Evolutionary conservation across 306 rosid genomes (phyloP), one percentile per base, ranked within the genome.

Genomic region (Begonia loranthoides): DNA sequence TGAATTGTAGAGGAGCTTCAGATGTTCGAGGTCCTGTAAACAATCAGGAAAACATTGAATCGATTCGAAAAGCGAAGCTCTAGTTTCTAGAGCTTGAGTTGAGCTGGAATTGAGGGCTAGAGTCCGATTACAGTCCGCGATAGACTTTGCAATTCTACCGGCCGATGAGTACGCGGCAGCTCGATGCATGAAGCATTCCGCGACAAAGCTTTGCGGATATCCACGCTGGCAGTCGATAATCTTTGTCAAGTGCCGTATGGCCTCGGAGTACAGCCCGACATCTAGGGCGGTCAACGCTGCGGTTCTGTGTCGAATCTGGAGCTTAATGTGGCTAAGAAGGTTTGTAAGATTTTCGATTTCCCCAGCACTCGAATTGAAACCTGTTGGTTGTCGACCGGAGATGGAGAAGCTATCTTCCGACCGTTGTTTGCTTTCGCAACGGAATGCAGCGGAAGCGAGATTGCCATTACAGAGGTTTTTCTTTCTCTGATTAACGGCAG

Each of bases 271-370:
- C 1, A 87, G 80, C 16, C 95, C 86, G 0, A 94, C 94, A 1
- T 86, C 88, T 0, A 82, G 92, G 46, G 99, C 88, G 0, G 99
- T 94, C 0, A 90, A 66, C 0, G 99, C 99, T 0, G 99, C 92
- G 0, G 94, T 69, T 3, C 85, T 76, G 1, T 94, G 92, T 17
- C 95, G 86, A 50, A 80, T 67, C 44, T 80, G 87, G 57, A 86
- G 84, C 68, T 90, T 90, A 41, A 86, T 78, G 57, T 90, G 92
- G 68, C 70, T 62, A 56, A 90, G 87, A 15, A 86, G 82, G n/a
- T n/a, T n/a, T n/a, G n/a, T n/a, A n/a, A n/a, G n/a, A n/a, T n/a
- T n/a, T n/a, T n/a, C n/a, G n/a, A n/a, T n/a, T n/a, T n/a, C n/a
- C n/a, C n/a, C n/a, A n/a, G n/a, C n/a, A n/a, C n/a, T n/a, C n/a